Percentiles rank a stretch among this genome's conserved stretches.
phyloP scores from a whole-genome alignment of 768 basidiomycete genomes.

The Psilocybe sp. region DNA sequence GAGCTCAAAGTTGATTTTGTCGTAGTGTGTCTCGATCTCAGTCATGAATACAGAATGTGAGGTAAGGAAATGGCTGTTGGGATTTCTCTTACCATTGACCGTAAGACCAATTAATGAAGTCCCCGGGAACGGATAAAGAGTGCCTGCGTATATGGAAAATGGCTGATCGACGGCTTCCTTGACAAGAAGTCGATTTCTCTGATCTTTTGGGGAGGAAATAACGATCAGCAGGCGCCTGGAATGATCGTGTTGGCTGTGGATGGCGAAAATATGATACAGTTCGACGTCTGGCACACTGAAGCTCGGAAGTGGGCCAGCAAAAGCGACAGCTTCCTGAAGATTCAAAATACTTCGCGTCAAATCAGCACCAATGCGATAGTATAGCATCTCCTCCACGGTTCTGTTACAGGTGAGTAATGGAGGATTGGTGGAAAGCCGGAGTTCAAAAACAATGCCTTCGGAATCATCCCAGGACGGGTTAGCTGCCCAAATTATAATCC shows the following conservation, averaged over 20 bases:
- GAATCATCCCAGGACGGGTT: conserved; percentile 11
- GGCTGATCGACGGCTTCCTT: neutral
- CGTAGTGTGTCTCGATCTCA: conserved; percentile 1
- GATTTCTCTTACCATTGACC: neutral
- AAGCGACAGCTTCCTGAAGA: conserved; percentile 5
- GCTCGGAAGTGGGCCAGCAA: conserved; percentile 4
- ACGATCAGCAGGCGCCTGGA: conserved; percentile 5
- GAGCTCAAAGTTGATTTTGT: neutral
- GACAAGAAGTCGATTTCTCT: conserved; percentile 1
- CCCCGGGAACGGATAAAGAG: neutral
- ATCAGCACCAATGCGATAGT: neutral
- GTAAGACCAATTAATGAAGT: neutral
- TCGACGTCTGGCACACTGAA: conserved; percentile 1
- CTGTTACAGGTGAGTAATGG: conserved; percentile 6
- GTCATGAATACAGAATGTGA: conserved; percentile 2
- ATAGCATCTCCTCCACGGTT: neutral
- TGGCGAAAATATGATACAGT: conserved; percentile 5
- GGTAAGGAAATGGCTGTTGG: conserved; percentile 5
- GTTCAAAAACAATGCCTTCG: conserved; percentile 2
- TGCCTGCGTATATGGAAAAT: neutral
- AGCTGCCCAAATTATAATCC: conserved; percentile 10
- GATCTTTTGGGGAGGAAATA: conserved; percentile 7
- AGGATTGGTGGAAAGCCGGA: conserved; percentile 1
- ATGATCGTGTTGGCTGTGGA: neutral
- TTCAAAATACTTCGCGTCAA: conserved; percentile 1